A percentile compares a stretch with the other conserved stretches of the same genome.
These are phyloP conservation scores for Oryza punctata DNA, from an alignment of 176 grass and related monocot species.

Conservation along the genomic window DNA sequence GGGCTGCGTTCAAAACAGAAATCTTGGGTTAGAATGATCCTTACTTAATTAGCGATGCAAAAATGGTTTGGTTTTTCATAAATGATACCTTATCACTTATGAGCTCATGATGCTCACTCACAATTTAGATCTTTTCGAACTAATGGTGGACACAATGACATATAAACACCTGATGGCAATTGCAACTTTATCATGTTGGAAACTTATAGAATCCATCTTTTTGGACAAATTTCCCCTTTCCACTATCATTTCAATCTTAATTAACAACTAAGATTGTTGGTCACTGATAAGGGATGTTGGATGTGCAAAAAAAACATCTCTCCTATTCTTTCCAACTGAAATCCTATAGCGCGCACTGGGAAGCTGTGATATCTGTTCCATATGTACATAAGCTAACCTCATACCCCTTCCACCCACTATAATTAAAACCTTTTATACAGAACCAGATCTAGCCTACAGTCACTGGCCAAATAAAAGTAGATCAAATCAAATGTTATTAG, in stretches of 20 bases:
- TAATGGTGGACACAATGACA: neutral
- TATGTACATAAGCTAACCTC: neutral
- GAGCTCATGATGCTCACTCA: neutral
- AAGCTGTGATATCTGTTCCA: neutral
- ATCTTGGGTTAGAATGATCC: constrained; percentile 6
- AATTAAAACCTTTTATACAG: neutral
- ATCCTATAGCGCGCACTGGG: constrained; percentile 1
- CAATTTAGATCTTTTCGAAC: neutral
- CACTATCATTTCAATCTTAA: neutral
- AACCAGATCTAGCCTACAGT: neutral
- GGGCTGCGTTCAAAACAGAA: constrained; percentile 47
- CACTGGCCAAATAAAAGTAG: neutral
- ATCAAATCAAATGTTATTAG: neutral
- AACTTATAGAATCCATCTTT: neutral
- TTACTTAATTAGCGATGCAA: neutral
- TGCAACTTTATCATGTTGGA: neutral
- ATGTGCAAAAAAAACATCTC: constrained; percentile 2
- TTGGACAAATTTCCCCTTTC: constrained; percentile 4
- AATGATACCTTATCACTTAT: neutral
- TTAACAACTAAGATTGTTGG: neutral
- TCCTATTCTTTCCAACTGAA: neutral
- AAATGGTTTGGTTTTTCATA: neutral
- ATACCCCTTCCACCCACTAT: neutral
- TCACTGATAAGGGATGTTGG: neutral
- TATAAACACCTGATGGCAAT: neutral